Base-by-base conservation (phyloP, 371 early-diverging fungal species). In the Massospora cicadina region DNA sequence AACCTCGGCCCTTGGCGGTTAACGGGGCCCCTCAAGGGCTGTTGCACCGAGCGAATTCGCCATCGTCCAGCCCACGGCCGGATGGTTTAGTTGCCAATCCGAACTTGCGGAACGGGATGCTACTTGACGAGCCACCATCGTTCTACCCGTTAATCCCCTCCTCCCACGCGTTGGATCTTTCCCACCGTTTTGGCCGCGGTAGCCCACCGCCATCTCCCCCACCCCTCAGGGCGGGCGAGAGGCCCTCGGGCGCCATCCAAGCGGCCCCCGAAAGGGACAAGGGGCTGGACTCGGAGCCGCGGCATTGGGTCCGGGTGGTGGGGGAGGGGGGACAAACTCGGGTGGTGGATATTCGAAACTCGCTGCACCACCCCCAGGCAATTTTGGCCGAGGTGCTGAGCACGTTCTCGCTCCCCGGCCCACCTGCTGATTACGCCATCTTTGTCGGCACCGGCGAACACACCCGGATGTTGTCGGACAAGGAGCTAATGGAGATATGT, bases 401-500 rank as follows among this genome's bases (percentile, higher is more conserved):
- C 71, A 85, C 83, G 64, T 85, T 85, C 71, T 80, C 81, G 13
- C 80, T 85, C 27, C 79, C 78, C 1, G 77, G 74, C 62, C 77
- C 76, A 60, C 78, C 77, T 65, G 78, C 79, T 65, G 75, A 75
- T 33, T 83, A 81, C 68, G 81, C 82, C 29, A 79, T 83, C 0
- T 79, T 80, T 7, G 78, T 80, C 60, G 81, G 78, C 17, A 77
- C 81, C 30, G 85, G 82, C 5, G 81, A 79, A 73, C 75, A 79
- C 75, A 71, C 63, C 56, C 79, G 81, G 23, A 81, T 82, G 60
- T 68, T 90, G 57, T 77, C 78, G 12, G 88, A 88, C 69, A 77
- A 78, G 7, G 88, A 90, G 66, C 68, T 90, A 32, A 71, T 77
- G 2, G 80, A 79, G 12, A 85, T 90, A 55, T 90, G 88, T 69